These are phyloP conservation scores for Talaromyces thailandensis DNA, from an alignment of 495 filamentous ascomycete species.

Conservation along the genomic window DNA sequence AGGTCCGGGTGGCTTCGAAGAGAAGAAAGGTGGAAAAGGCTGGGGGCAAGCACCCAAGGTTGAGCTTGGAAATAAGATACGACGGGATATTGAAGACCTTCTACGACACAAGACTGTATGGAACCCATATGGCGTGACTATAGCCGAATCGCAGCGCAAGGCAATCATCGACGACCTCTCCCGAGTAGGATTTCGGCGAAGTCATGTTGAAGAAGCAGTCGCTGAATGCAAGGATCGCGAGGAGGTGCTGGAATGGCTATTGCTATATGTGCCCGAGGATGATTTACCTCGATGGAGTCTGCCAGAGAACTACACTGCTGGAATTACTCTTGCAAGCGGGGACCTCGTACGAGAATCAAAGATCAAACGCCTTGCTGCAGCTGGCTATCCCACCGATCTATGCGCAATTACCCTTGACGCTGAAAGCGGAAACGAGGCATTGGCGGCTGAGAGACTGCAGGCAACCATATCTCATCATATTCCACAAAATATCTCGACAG, in stretches of 20 bases:
- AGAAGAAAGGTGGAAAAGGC: conserved; percentile 44
- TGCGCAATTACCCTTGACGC: conserved; percentile 66
- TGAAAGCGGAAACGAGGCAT: conserved; percentile 61
- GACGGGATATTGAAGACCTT: conserved; percentile 68
- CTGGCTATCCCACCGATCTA: conserved; percentile 77
- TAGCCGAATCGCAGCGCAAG: conserved; percentile 46
- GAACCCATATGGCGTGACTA: conserved; percentile 68
- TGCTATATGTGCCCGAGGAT: conserved; percentile 95
- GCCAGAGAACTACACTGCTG: conserved; percentile 82
- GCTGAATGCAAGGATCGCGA: conserved; percentile 85
- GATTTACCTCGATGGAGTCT: conserved; percentile 84
- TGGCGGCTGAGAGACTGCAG: conserved; percentile 72
- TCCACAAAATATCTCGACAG: not conserved
- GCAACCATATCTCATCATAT: conserved; percentile 42
- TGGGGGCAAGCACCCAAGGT: conserved; percentile 85
- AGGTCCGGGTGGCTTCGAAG: conserved; percentile 20
- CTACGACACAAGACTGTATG: conserved; percentile 69
- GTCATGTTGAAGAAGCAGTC: conserved; percentile 82
- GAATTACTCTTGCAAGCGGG: conserved; percentile 70
- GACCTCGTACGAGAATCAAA: conserved; percentile 70
- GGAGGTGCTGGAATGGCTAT: conserved; percentile 84
- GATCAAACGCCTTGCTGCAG: conserved; percentile 70
- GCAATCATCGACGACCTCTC: conserved; percentile 65
- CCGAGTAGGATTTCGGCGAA: conserved; percentile 70
- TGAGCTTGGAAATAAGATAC: conserved; percentile 75